phyloP scores from a whole-genome alignment of 176 grass and related monocot genomes.

The Microstegium vimineum region DNA sequence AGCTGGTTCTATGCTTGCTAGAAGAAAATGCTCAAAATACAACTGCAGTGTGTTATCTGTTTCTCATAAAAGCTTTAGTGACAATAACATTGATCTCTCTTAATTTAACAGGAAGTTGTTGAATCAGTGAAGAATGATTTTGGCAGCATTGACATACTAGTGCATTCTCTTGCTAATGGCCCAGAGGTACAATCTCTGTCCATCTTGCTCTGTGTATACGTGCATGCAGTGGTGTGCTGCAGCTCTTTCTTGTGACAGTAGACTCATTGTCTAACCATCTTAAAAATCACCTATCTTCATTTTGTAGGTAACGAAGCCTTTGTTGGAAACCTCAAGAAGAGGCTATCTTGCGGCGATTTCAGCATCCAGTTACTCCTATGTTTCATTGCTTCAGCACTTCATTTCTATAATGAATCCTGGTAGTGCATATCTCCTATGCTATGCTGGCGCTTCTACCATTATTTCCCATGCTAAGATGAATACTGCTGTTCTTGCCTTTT shows the following conservation, averaged over 20 bases:
- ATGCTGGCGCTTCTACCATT: background rate
- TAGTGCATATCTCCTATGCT: constrained; percentile 26
- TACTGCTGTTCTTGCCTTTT: background rate
- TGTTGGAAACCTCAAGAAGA: constrained; percentile 91
- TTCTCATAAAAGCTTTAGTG: background rate
- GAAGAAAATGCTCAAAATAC: background rate
- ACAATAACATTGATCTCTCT: background rate
- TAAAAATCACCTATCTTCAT: constrained; percentile 16
- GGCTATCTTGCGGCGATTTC: constrained; percentile 94
- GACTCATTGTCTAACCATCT: background rate
- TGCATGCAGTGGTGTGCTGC: background rate
- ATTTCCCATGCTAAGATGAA: background rate
- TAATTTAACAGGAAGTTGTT: constrained; percentile 75
- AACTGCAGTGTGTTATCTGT: background rate
- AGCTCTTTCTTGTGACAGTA: background rate
- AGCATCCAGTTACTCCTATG: constrained; percentile 92
- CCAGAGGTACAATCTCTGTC: constrained; percentile 54
- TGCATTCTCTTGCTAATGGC: constrained; percentile 96
- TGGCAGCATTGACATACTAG: constrained; percentile 95
- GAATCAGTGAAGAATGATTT: constrained; percentile 92
- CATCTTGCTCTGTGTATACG: background rate
- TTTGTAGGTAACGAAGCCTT: constrained; percentile 79
- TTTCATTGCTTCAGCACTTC: constrained; percentile 89
- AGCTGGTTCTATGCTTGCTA: background rate
- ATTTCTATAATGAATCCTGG: constrained; percentile 97